These are phyloP conservation scores for Scheffersomyces coipomensis DNA, from an alignment of 805 yeast genomes.

Conservation along the genomic window DNA sequence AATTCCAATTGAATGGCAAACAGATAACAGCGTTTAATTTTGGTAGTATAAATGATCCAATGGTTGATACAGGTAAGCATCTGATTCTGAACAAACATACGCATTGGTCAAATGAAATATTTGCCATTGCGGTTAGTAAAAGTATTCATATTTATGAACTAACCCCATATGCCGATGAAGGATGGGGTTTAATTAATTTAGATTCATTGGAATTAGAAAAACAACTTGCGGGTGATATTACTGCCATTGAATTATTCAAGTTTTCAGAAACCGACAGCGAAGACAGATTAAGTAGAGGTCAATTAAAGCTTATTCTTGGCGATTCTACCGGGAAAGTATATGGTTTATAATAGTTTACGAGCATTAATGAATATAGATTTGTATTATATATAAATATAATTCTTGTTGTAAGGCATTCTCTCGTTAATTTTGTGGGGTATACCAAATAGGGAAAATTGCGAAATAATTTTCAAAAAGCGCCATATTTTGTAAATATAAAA, in stretches of 20 bases:
- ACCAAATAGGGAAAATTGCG: no score
- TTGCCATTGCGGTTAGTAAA: conserved; percentile 22
- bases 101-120: conserved; percentile 36
- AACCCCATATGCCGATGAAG: conserved; percentile 7
- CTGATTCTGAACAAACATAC: conserved; percentile 23
- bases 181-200: conserved; percentile 11
- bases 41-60: conserved; percentile 28
- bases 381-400: no score
- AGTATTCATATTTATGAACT: conserved; percentile 21
- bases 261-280: conserved; percentile 27
- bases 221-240: conserved; percentile 17
- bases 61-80: conserved; percentile 21
- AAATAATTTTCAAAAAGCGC: no score
- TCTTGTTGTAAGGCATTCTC: no score
- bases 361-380: no score
- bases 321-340: conserved; percentile 53
- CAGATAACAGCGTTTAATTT: conserved; percentile 21
- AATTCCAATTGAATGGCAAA: conserved; percentile 9
- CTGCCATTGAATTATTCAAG: conserved; percentile 28
- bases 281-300: conserved; percentile 36
- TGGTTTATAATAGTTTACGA: conserved; percentile 7
- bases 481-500: no score
- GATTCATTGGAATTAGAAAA: conserved; percentile 6
- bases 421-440: no score
- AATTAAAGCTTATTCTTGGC: conserved; percentile 48